phyloP scores from a whole-genome alignment of 1,139 yeast genomes.

The Debaryomycetaceae sp. region DNA sequence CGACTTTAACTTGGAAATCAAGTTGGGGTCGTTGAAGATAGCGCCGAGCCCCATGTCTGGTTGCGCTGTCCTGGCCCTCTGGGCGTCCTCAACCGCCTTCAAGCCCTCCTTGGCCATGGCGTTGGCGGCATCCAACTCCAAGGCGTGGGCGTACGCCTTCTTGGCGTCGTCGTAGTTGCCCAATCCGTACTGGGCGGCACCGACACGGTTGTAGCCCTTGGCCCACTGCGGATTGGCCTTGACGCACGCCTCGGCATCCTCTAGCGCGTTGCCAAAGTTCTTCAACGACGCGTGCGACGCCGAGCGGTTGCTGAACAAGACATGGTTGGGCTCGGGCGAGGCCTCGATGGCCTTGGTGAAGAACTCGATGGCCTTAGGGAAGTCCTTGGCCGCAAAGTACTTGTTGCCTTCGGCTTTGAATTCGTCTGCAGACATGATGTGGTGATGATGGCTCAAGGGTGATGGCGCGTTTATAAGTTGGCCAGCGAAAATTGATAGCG shows the following conservation, averaged over 20 bases:
- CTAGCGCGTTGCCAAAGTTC: constrained; percentile 66
- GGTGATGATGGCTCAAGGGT: constrained; percentile 1
- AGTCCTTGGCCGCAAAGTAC: constrained; percentile 85
- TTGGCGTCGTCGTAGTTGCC: constrained; percentile 72
- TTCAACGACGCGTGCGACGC: constrained; percentile 83
- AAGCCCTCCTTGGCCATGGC: constrained; percentile 87
- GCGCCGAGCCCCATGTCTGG: constrained; percentile 78
- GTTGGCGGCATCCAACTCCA: constrained; percentile 76
- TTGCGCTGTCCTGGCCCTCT: constrained; percentile 34
- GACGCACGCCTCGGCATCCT: constrained; percentile 81
- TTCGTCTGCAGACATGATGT: constrained; percentile 66
- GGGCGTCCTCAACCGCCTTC: constrained; percentile 59
- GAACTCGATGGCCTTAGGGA: constrained; percentile 68
- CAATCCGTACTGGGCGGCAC: constrained; percentile 86
- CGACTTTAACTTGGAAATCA: constrained; percentile 66
- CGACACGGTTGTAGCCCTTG: constrained; percentile 91
- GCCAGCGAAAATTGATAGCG: not conserved
- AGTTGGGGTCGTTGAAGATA: constrained; percentile 76
- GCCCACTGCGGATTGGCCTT: constrained; percentile 84
- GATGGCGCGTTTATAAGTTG: not conserved
- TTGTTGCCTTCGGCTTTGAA: constrained; percentile 84
- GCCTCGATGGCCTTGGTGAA: constrained; percentile 86
- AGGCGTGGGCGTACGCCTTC: constrained; percentile 70
- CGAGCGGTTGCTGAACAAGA: constrained; percentile 89
- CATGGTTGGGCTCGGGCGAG: constrained; percentile 82